These are phyloP conservation scores for Fusarium armeniacum DNA, from an alignment of 2,329 filamentous ascomycete species.

Conservation along the genomic window DNA sequence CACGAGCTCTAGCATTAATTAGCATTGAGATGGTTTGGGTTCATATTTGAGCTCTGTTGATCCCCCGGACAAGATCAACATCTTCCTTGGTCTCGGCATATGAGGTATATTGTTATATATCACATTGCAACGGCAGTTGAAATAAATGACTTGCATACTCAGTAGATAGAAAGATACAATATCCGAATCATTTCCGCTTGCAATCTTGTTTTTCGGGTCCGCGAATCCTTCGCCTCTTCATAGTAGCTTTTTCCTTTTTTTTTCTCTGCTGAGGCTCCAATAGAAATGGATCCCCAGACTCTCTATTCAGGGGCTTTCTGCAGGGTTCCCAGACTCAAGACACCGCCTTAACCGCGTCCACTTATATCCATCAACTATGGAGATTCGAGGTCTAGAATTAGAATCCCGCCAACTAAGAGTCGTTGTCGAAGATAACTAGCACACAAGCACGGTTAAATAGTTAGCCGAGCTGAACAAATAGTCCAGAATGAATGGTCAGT, in stretches of 20 bases:
- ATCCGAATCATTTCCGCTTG: background rate
- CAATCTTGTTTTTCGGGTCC: background rate
- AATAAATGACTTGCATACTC: slow-evolving; percentile 2
- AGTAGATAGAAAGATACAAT: background rate
- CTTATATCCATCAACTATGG: background rate
- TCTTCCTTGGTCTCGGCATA: background rate
- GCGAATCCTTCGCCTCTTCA: background rate
- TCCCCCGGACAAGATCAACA: background rate
- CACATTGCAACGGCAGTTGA: background rate
- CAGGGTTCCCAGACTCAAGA: background rate
- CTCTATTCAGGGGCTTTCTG: background rate
- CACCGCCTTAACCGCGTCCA: background rate
- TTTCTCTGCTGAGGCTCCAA: background rate
- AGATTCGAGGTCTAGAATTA: background rate
- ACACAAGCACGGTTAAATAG: background rate
- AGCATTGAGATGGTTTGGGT: background rate
- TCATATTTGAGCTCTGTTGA: background rate
- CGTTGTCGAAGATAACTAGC: background rate
- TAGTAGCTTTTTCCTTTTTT: background rate
- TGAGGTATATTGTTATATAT: background rate
- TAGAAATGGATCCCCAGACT: background rate
- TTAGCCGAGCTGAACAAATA: background rate
- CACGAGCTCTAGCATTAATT: background rate
- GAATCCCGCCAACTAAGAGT: background rate
- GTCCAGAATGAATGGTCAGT: background rate